Conservation (phyloP, 2,329 filamentous ascomycete genomes). For the Pseudocercospora fuligena region DNA sequence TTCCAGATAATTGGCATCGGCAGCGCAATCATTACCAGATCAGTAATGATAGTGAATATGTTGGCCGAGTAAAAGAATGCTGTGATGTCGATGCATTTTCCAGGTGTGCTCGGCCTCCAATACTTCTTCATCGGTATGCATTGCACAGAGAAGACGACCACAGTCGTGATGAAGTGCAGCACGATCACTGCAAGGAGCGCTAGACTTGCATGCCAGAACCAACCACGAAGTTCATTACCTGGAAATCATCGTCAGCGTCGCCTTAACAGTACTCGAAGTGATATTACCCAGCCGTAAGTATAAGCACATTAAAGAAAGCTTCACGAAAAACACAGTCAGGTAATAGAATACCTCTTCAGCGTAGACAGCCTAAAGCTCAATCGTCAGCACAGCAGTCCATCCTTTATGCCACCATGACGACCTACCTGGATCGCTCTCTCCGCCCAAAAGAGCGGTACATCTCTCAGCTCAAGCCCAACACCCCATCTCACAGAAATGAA, state of each 20-base stretch:
- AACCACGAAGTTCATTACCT: slow-evolving; percentile 32
- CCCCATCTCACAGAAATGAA: slow-evolving; percentile 33
- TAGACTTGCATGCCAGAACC: slow-evolving; percentile 33
- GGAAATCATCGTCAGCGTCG: slow-evolving; percentile 23
- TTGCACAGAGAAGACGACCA: slow-evolving; percentile 44
- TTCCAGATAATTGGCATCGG: slow-evolving; percentile 46
- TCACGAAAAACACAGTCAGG: slow-evolving; percentile 47
- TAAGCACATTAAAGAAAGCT: slow-evolving; percentile 47
- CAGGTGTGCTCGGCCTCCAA: slow-evolving; percentile 37
- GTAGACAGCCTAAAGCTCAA: slow-evolving; percentile 30
- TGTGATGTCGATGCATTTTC: slow-evolving; percentile 43
- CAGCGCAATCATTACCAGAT: slow-evolving; percentile 45
- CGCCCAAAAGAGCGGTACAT: slow-evolving; percentile 28
- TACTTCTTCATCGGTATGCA: slow-evolving; percentile 44
- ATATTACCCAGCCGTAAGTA: slow-evolving; percentile 44
- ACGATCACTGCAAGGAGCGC: slow-evolving; percentile 43
- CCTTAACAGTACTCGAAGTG: neutral
- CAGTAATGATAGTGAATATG: slow-evolving; percentile 45
- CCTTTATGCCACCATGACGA: neutral
- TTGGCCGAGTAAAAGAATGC: slow-evolving; percentile 42
- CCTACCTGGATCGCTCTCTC: slow-evolving; percentile 29
- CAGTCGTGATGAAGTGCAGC: slow-evolving; percentile 41
- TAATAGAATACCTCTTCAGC: slow-evolving; percentile 45
- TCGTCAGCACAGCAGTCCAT: neutral
- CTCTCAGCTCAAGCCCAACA: slow-evolving; percentile 24